Evolutionary conservation across 768 basidiomycete genomes (phyloP).

Genomic region (Boletales sp.): DNA sequence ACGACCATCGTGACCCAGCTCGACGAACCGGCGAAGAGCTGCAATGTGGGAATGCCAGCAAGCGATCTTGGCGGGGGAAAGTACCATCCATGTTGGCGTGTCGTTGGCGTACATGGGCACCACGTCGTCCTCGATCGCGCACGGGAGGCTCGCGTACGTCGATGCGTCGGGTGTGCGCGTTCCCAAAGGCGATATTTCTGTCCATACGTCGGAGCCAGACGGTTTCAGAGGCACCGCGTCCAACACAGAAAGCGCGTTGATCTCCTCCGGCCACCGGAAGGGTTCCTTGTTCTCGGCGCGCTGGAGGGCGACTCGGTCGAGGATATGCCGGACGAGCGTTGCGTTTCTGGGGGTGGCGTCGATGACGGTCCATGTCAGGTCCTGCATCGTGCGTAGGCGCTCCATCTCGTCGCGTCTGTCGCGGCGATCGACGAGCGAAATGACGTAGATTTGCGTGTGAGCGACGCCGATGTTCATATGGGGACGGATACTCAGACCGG

Average conservation of each 20-base stretch:
- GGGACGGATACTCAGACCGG: neutral
- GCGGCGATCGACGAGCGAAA: slow-evolving; percentile 54
- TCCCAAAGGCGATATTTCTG: neutral
- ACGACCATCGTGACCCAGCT: slow-evolving; percentile 21
- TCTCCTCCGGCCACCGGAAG: slow-evolving; percentile 40
- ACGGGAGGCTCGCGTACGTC: slow-evolving; percentile 31
- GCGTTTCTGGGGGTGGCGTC: slow-evolving; percentile 45
- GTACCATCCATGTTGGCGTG: slow-evolving; percentile 45
- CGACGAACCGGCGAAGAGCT: slow-evolving; percentile 43
- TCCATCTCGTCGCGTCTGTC: slow-evolving; percentile 63
- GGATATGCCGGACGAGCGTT: slow-evolving; percentile 37
- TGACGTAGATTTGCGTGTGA: slow-evolving; percentile 44
- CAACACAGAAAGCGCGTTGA: slow-evolving; percentile 25
- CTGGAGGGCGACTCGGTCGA: slow-evolving; percentile 37
- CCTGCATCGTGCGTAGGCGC: slow-evolving; percentile 41
- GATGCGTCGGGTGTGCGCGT: neutral
- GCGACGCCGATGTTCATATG: slow-evolving; percentile 33
- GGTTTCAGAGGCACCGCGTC: slow-evolving; percentile 2
- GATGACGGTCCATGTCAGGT: slow-evolving; percentile 51
- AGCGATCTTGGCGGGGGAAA: slow-evolving; percentile 59
- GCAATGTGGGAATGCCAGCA: slow-evolving; percentile 71
- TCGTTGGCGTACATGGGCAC: slow-evolving; percentile 32
- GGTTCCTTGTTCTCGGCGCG: neutral
- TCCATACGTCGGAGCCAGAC: slow-evolving; percentile 6
- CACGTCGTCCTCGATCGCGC: slow-evolving; percentile 40